These are phyloP conservation scores for Mycena capillaripes DNA, from an alignment of 768 basidiomycete species.

Conservation along the genomic window DNA sequence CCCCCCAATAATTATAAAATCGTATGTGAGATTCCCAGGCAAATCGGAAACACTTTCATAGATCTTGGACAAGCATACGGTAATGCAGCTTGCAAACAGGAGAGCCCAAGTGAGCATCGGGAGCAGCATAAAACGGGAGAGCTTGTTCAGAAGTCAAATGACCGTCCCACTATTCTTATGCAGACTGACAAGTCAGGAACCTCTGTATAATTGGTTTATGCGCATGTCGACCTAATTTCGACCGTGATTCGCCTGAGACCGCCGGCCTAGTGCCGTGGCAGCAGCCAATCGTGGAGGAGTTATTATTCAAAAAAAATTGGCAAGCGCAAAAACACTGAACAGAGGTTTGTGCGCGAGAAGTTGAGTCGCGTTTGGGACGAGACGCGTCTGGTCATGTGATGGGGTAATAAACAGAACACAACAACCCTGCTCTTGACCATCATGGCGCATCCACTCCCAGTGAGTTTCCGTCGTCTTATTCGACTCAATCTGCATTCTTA, in stretches of 20 bases:
- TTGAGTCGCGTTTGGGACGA: no score
- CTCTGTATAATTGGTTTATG: no score
- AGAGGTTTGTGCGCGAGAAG: no score
- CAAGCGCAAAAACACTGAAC: no score
- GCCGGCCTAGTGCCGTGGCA: no score
- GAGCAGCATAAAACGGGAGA: background rate
- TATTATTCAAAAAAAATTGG: no score
- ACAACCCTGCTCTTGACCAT: background rate
- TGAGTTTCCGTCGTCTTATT: background rate
- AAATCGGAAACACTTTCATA: slow-evolving; percentile 17
- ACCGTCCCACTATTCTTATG: no score
- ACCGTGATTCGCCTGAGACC: no score
- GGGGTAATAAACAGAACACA: slow-evolving; percentile 7
- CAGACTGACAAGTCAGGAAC: no score
- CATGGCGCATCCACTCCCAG: slow-evolving; percentile 29
- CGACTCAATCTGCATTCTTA: background rate
- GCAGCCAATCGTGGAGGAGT: no score
- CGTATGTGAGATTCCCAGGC: slow-evolving; percentile 1
- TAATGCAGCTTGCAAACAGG: background rate
- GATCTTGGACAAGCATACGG: background rate
- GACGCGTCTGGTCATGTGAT: background rate
- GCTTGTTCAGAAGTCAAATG: no score
- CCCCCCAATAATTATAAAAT: slow-evolving; percentile 30
- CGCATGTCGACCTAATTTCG: no score
- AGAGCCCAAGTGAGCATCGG: slow-evolving; percentile 1